phyloP scores from a whole-genome alignment of 2,329 filamentous ascomycete species.

The Teratosphaeria epicoccoides region DNA sequence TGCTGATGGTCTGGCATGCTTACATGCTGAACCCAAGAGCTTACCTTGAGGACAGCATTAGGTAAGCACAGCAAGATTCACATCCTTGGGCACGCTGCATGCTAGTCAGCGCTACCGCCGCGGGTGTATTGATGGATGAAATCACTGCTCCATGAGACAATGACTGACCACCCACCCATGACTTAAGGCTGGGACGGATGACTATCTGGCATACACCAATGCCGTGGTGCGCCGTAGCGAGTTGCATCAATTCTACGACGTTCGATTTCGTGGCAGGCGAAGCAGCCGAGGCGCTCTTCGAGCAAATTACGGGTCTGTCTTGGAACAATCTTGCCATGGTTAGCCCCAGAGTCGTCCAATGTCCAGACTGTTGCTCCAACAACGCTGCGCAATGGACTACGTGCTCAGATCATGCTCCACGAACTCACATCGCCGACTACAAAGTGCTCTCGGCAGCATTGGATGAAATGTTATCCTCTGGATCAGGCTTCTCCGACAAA shows the following conservation, averaged over 20 bases:
- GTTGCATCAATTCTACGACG: conserved; percentile 45
- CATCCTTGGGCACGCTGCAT: too few species aligned
- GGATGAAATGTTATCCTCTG: conserved; percentile 27
- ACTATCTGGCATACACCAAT: conserved; percentile 52
- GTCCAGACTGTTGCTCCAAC: conserved; percentile 42
- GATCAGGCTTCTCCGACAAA: conserved; percentile 51
- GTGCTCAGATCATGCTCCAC: conserved; percentile 25
- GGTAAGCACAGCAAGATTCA: neutral
- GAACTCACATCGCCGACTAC: neutral
- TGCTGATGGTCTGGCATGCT: conserved; percentile 70
- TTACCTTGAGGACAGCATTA: conserved; percentile 55
- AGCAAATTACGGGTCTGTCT: conserved; percentile 34
- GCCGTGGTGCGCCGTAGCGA: conserved; percentile 53
- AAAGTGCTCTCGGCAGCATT: conserved; percentile 22
- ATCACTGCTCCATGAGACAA: neutral
- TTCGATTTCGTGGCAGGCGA: conserved; percentile 47
- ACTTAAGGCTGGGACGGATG: conserved; percentile 47
- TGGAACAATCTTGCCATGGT: conserved; percentile 54
- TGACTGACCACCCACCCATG: conserved; percentile 16
- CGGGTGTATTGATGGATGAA: too few species aligned
- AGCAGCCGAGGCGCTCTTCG: conserved; percentile 39
- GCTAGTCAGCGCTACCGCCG: too few species aligned
- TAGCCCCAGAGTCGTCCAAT: conserved; percentile 40
- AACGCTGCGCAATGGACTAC: conserved; percentile 51
- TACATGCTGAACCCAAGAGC: conserved; percentile 66